A percentile compares a stretch with the other conserved stretches of the same genome.
phyloP scores from a whole-genome alignment of 441 rosid species.

The Bruguiera hainesii region DNA sequence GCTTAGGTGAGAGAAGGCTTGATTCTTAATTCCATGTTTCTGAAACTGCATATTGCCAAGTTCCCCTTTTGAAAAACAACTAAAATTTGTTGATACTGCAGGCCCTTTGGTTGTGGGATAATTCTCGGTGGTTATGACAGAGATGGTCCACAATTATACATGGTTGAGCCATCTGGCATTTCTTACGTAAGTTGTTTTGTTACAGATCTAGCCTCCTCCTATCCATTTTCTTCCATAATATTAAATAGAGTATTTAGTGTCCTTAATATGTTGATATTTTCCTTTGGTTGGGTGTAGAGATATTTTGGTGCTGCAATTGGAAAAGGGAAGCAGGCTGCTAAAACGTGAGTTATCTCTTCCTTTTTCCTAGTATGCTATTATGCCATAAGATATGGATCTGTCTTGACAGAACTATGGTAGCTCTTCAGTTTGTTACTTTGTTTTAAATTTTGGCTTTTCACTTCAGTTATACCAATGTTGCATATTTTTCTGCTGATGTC shows the following conservation, averaged over 20 bases:
- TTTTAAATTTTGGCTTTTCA: no score
- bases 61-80: no score
- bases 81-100: constrained; percentile 25
- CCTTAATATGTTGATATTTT: not conserved
- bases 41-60: not conserved
- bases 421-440: no score
- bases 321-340: constrained; percentile 97
- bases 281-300: constrained; percentile 38
- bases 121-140: constrained; percentile 98
- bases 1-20: constrained; percentile 59
- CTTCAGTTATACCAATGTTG: not conserved
- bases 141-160: constrained; percentile 92
- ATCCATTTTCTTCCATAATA: not conserved
- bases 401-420: no score
- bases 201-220: not conserved
- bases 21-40: not conserved
- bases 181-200: constrained; percentile 62
- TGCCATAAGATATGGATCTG: no score
- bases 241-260: not conserved
- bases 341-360: constrained; percentile 61
- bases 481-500: constrained; percentile 1
- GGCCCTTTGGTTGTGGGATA: constrained; percentile 95
- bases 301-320: constrained; percentile 97
- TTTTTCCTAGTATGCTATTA: not conserved
- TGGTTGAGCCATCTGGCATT: constrained; percentile 98